Base-by-base conservation (phyloP, 768 basidiomycete species). In the Boletus sp. region DNA sequence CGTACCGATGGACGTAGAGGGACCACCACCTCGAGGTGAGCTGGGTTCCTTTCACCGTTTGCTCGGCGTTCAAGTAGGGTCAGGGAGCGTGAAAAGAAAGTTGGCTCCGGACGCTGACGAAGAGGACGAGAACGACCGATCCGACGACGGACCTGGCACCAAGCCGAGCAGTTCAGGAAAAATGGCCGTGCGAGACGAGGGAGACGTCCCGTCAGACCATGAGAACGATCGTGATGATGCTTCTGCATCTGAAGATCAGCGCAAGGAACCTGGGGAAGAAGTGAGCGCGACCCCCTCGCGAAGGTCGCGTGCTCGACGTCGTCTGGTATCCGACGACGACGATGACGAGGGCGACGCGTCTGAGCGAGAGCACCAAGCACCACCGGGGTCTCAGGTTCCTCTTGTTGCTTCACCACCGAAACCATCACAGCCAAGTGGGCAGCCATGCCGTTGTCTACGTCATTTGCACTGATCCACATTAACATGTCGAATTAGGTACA, bases 221-320 rank as follows among this genome's bases (percentile, higher is more conserved):
- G 56, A n/a, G 33, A 41, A 36, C 28, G 50, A 49, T n/a, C 48
- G 28, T 1, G 32, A 40, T 2, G 30, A 18, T 20, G 33, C 39
- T 3, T 12, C 54, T 44, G 35, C 47, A 5, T 35, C 47, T 1
- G 55, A 56, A 32, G 44, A 54, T 33, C 51, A 32, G 2, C 41
- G 17, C 29, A 50, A 63, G 18, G 56, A 52, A 28, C 24, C 35
- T 1, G 58, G 63, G 12, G 56, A 60, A 35, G 56, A 65, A 24
- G 45, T 32, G 18, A 50, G 33, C 15, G 5, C n/a, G 33, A 0
- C 10, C 2, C 35, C 42, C 11, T 50, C 46, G 46, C 54, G 36
- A 14, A 57, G 40, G 46, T 29, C 40, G 35, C 62, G 57, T 17
- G 20, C 14, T 11, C 57, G 44, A 17, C 61, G 41, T 28, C 65